These are phyloP conservation scores for Volvox africanus DNA, from an alignment of 139 green algal species.

Conservation along the genomic window DNA sequence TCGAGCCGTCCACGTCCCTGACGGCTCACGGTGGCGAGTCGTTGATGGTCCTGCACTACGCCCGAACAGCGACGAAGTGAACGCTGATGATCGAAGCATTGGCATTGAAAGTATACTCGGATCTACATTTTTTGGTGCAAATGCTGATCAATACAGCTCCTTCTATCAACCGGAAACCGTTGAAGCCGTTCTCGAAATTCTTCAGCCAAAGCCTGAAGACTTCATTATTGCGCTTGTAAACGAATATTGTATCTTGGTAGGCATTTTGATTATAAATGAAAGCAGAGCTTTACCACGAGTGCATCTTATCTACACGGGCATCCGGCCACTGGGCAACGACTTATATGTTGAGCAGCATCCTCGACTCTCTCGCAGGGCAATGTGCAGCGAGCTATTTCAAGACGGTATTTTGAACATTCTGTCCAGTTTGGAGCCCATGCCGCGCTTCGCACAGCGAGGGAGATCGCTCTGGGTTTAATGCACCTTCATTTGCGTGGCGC, in stretches of 20 bases:
- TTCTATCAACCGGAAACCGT: neutral
- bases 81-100: neutral
- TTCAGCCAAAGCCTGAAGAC: neutral
- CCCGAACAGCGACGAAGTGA: neutral
- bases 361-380: neutral
- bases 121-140: neutral
- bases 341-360: neutral
- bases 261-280: neutral
- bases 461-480: conserved; percentile 8
- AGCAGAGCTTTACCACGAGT: neutral
- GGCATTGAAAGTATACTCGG: neutral
- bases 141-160: neutral
- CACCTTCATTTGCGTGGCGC: neutral
- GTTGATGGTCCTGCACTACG: neutral
- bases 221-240: neutral
- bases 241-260: neutral
- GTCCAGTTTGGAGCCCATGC: neutral
- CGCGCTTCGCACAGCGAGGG: neutral
- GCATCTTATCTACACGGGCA: neutral
- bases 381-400: neutral
- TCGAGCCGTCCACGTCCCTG: neutral
- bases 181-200: neutral
- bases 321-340: no score
- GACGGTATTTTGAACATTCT: neutral
- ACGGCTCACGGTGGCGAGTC: neutral